Evolutionary conservation across 2,329 filamentous ascomycete species (phyloP), one percentile per base, ranked within the genome.

Genomic region (Colletotrichum sublineola): DNA sequence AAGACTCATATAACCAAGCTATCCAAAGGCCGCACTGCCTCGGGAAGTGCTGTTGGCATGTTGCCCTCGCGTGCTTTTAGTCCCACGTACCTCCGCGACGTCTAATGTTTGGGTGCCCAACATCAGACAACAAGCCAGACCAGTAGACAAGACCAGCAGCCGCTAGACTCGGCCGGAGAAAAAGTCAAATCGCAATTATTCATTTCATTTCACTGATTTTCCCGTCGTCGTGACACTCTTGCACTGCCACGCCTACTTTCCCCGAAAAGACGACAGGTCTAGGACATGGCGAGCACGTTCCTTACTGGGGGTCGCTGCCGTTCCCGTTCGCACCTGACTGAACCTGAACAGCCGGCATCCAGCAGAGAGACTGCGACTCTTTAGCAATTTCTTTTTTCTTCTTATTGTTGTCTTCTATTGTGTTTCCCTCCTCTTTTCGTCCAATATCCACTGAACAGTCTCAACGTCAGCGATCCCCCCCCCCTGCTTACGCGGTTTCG

Each of bases 161-260:
- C 68, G 3, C 68, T 71, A 62, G 38, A 36, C 24, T 20, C 15
- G n/a, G 12, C 65, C 36, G 9, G 24, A 55, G 63, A 62, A 50
- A 44, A 24, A 24, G 1, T 24, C 24, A 24, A 24, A 24, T 24
- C 24, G 24, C 24, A 24, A 24, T 24, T 24, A 24, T 24, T 24
- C 24, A 24, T 24, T 24, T 24, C 24, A 24, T 24, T 24, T 24
- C 20, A 33, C 29, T 56, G n/a, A 53, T 62, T 50, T 29, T 36
- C 40, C 48, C 58, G n/a, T 63, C 52, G 48, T 58, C 52, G 63
- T 63, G 57, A 63, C 52, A 68, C 52, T 63, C 42, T 57, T 68
- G 68, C 68, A 71, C 68, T 71, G 68, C 68, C 68, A 68, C 68
- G n/a, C 40, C 52, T 52, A 36, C 57, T 18, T 29, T 33, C 20